These are phyloP conservation scores for Tuber umbilicatum DNA, from an alignment of 495 filamentous ascomycete species.

Conservation along the genomic window DNA sequence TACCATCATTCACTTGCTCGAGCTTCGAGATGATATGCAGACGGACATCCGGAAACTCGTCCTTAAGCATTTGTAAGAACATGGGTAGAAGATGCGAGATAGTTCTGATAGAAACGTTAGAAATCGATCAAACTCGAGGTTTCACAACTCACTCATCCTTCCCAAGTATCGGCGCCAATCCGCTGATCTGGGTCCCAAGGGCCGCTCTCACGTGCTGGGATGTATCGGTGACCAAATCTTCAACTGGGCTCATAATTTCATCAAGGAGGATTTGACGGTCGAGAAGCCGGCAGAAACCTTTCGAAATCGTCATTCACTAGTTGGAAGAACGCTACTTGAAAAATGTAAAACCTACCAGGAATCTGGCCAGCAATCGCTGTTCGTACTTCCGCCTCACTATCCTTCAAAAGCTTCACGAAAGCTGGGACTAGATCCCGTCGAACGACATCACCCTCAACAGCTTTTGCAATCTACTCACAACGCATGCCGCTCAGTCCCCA, in stretches of 20 bases:
- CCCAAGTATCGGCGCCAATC: constrained; percentile 90
- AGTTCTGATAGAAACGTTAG: constrained; percentile 53
- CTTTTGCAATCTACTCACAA: constrained; percentile 77
- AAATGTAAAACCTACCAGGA: constrained; percentile 56
- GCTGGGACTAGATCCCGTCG: constrained; percentile 88
- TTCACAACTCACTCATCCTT: constrained; percentile 77
- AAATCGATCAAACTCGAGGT: constrained; percentile 15
- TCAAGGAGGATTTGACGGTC: constrained; percentile 82
- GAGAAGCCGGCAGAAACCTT: constrained; percentile 84
- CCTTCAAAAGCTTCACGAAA: constrained; percentile 95
- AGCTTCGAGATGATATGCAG: constrained; percentile 98
- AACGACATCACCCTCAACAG: constrained; percentile 94
- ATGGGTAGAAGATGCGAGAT: constrained; percentile 95
- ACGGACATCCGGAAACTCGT: constrained; percentile 95
- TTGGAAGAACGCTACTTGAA: neutral
- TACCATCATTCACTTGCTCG: constrained; percentile 94
- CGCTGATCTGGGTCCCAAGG: constrained; percentile 93
- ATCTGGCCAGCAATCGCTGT: constrained; percentile 97
- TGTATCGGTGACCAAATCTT: constrained; percentile 89
- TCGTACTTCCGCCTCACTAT: constrained; percentile 93
- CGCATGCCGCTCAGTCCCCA: constrained; percentile 8
- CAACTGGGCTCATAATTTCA: constrained; percentile 93
- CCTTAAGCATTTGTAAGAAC: constrained; percentile 99
- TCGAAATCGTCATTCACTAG: constrained; percentile 15
- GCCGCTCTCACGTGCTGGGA: constrained; percentile 96